Evolutionary conservation across 257 asterid genomes (phyloP).

Genomic region (Scutellaria minor): DNA sequence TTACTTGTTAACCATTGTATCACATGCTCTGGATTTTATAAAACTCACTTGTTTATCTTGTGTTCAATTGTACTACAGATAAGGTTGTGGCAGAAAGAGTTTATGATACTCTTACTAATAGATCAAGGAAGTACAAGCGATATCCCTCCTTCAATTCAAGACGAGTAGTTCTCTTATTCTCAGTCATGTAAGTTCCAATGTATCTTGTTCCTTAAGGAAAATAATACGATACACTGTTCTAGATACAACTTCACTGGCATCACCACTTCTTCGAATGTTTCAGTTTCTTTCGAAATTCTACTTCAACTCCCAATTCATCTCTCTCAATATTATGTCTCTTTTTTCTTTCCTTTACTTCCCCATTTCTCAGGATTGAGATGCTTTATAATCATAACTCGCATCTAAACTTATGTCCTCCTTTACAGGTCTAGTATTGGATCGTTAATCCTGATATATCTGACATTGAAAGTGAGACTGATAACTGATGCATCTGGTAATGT

Average conservation of each 20-base stretch:
- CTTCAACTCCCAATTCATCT: no score
- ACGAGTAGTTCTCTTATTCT: constrained; percentile 80
- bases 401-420: not conserved
- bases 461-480: constrained; percentile 65
- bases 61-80: constrained; percentile 44
- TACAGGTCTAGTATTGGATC: constrained; percentile 81
- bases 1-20: constrained; percentile 6
- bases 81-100: constrained; percentile 51
- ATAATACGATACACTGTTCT: no score
- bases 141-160: constrained; percentile 84
- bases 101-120: constrained; percentile 53
- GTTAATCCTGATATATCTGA: constrained; percentile 69
- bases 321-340: no score
- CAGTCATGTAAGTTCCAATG: constrained; percentile 65
- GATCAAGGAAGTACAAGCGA: constrained; percentile 81
- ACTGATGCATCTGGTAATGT: constrained; percentile 47
- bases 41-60: constrained; percentile 27
- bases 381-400: not conserved
- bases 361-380: not conserved
- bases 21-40: not conserved
- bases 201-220: constrained; percentile 21
- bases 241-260: no score
- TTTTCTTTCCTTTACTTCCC: not conserved
- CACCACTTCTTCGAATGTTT: no score
- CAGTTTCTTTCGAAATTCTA: no score